Conservation (phyloP, 176 grass and related monocot genomes). For the Musa itinerans region DNA sequence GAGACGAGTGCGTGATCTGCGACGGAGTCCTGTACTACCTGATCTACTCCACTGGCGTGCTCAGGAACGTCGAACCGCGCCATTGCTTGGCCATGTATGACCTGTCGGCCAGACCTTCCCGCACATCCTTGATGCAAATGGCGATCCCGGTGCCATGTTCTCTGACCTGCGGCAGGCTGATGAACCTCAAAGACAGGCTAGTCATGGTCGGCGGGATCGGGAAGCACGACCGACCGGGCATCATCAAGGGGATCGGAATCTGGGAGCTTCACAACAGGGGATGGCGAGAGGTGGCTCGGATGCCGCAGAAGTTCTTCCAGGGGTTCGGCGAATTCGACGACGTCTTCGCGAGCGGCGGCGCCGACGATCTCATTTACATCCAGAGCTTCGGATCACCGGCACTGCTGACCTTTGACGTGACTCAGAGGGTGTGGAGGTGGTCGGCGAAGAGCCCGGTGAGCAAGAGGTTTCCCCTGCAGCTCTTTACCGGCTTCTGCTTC, state of each 20-base stretch:
- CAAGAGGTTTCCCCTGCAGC: constrained; percentile 76
- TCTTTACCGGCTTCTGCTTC: constrained; percentile 84
- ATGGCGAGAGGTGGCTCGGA: constrained; percentile 57
- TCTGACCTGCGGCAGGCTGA: constrained; percentile 67
- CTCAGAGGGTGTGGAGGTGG: constrained; percentile 70
- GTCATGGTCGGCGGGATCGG: constrained; percentile 73
- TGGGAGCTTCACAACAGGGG: constrained; percentile 59
- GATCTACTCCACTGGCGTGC: constrained; percentile 72
- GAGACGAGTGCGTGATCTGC: constrained; percentile 82
- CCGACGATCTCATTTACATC: constrained; percentile 73
- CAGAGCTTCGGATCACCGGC: constrained; percentile 71
- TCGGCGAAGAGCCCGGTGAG: constrained; percentile 58
- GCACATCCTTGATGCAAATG: constrained; percentile 15
- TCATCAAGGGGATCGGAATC: constrained; percentile 85
- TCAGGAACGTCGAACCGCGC: constrained; percentile 47
- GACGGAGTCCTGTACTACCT: constrained; percentile 60
- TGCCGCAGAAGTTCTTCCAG: constrained; percentile 82
- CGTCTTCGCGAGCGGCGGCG: constrained; percentile 64
- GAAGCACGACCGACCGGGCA: constrained; percentile 61
- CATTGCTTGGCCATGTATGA: constrained; percentile 69
- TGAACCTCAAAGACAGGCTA: constrained; percentile 60
- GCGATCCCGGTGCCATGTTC: constrained; percentile 52
- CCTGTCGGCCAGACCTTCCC: constrained; percentile 18
- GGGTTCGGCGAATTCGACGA: constrained; percentile 82
- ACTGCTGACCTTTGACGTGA: constrained; percentile 67